Evolutionary conservation across 108 stramenopile species (phyloP).

Genomic region (Fistulifera solaris): DNA sequence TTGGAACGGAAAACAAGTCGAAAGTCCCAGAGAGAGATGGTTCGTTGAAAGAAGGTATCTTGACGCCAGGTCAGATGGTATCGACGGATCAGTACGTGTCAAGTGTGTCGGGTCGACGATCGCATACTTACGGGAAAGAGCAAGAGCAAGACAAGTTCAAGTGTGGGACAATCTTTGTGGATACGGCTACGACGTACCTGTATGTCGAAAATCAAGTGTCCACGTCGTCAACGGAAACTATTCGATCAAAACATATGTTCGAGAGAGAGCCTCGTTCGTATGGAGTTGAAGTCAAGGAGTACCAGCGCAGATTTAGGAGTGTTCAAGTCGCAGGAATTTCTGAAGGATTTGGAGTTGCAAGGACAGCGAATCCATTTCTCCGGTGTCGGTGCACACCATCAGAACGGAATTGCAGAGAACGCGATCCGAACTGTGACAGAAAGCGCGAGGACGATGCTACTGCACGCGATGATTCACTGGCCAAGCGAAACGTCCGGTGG

Average conservation of each 20-base stretch:
- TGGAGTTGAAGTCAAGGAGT: slow-evolving; percentile 11
- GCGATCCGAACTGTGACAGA: slow-evolving; percentile 23
- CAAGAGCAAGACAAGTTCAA: slow-evolving; percentile 15
- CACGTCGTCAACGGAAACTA: slow-evolving; percentile 5
- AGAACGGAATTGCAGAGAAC: slow-evolving; percentile 44
- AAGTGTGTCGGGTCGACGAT: slow-evolving; percentile 14
- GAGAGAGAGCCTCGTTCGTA: neutral
- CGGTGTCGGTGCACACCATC: slow-evolving; percentile 50
- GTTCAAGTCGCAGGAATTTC: slow-evolving; percentile 10
- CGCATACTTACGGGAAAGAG: slow-evolving; percentile 20
- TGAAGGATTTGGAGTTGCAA: neutral
- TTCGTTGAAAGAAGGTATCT: slow-evolving; percentile 5
- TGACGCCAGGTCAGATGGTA: slow-evolving; percentile 25
- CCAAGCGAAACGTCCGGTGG: slow-evolving; percentile 11
- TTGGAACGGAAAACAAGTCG: neutral
- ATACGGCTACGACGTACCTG: slow-evolving; percentile 13
- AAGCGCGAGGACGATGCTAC: slow-evolving; percentile 30
- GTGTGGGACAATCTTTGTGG: slow-evolving; percentile 19
- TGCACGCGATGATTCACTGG: slow-evolving; percentile 34
- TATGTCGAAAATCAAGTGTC: neutral
- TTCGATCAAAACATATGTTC: slow-evolving; percentile 2
- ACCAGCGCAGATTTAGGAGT: slow-evolving; percentile 23
- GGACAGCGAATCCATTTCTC: slow-evolving; percentile 17
- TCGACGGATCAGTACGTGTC: slow-evolving; percentile 31
- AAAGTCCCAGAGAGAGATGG: slow-evolving; percentile 7